Percentiles rank a stretch among this genome's conserved stretches.
Evolutionary conservation across 2,329 filamentous ascomycete genomes (phyloP).

Genomic region (Cladosporium oxysporum): DNA sequence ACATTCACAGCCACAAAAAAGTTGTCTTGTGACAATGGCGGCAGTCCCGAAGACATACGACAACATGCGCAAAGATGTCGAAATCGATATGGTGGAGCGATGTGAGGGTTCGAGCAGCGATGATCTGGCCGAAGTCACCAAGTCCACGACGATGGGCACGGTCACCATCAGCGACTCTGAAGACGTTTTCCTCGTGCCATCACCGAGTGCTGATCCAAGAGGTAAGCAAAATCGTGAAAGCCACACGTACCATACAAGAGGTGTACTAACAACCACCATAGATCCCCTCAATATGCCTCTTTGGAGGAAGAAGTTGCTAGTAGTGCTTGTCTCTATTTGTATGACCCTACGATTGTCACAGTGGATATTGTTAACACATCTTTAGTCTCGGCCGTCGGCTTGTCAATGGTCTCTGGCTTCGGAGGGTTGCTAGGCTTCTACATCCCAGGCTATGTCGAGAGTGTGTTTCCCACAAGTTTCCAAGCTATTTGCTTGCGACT

Average conservation of each 20-base stretch:
- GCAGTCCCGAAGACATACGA: background rate
- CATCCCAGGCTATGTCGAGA: slow-evolving; percentile 41
- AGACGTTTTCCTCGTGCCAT: slow-evolving; percentile 33
- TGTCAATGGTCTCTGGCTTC: slow-evolving; percentile 45
- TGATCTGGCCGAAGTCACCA: background rate
- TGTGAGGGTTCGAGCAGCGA: background rate
- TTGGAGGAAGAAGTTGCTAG: slow-evolving; percentile 35
- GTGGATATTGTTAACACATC: slow-evolving; percentile 14
- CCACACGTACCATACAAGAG: background rate
- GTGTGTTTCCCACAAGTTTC: slow-evolving; percentile 6
- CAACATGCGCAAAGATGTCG: slow-evolving; percentile 5
- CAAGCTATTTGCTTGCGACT: background rate
- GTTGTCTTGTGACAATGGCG: background rate
- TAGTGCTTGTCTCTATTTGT: slow-evolving; percentile 35
- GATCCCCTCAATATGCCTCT: slow-evolving; percentile 36
- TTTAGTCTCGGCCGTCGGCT: slow-evolving; percentile 43
- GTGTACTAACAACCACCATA: slow-evolving; percentile 14
- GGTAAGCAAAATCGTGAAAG: slow-evolving; percentile 23
- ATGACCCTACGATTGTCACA: slow-evolving; percentile 1
- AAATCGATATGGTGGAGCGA: slow-evolving; percentile 14
- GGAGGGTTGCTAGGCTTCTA: slow-evolving; percentile 46
- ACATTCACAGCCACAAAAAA: background rate
- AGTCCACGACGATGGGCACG: slow-evolving; percentile 32
- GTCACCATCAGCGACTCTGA: slow-evolving; percentile 34
- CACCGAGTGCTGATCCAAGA: slow-evolving; percentile 35